Evolutionary conservation across 225 moss, liverwort and hornwort genomes (phyloP), one percentile per base, ranked within the genome.

Genomic region (Climacium dendroides): DNA sequence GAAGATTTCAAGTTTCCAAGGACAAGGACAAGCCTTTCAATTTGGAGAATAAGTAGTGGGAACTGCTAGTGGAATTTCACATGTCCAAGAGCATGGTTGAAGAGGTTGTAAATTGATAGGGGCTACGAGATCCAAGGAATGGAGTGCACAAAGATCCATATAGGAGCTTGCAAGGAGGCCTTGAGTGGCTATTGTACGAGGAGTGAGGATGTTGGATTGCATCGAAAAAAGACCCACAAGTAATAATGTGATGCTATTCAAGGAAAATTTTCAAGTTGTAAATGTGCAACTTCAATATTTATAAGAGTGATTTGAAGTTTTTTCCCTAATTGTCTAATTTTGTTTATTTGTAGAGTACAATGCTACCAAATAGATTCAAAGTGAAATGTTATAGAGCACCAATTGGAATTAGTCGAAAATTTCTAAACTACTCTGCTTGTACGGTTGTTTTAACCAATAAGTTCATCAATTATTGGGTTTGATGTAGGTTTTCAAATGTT

Each of bases 181-280:
- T 63, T 63, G 32, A n/a, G n/a, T n/a, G n/a, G n/a, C n/a, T n/a
- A n/a, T n/a, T n/a, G n/a, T n/a, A n/a, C n/a, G n/a, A n/a, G n/a
- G n/a, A n/a, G 10, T 0, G 2, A 66, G 11, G 20, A 66, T 2
- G 5, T 11, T 1, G 0, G 5, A 66, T 0, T 2, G 0, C n/a
- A n/a, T 66, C 0, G 20, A 4, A 6, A 35, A 66, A 66, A 66
- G 20, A n/a, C 1, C 3, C 6, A n/a, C 3, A 30, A 66, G 11
- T 66, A 0, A n/a, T 6, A n/a, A 6, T 5, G 3, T 6, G 0
- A 35, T 2, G 0, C 1, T 35, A 4, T n/a, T 65, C 19, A 6
- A 66, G 7, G 4, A 2, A 1, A 24, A 7, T 13, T 67, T 67
- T 22, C 0, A 37, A 0, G 3, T 6, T 37, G 19, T 22, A 37